Conservation (phyloP, 352 stramenopile species). For the Lagenidium giganteum region DNA sequence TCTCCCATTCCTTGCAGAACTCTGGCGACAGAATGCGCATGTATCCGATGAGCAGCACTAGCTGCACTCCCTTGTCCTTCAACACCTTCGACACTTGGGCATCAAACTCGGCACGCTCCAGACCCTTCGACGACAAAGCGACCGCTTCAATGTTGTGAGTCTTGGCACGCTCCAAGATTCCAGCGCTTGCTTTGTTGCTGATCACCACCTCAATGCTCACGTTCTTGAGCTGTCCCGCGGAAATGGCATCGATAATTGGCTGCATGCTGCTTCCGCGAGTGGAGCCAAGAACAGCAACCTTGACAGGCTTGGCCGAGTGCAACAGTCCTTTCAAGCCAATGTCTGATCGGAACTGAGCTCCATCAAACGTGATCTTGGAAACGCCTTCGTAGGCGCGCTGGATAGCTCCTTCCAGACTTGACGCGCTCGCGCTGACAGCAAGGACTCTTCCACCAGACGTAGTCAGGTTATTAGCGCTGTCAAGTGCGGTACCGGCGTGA, state of each 20-base stretch:
- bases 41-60: slow-evolving; percentile 99
- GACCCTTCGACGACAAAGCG: slow-evolving; percentile 58
- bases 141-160: slow-evolving; percentile 65
- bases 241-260: slow-evolving; percentile 95
- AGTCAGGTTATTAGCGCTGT: slow-evolving; percentile 55
- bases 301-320: slow-evolving; percentile 77
- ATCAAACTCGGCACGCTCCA: slow-evolving; percentile 93
- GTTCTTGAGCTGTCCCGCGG: slow-evolving; percentile 77
- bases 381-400: slow-evolving; percentile 89
- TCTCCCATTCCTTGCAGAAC: slow-evolving; percentile 95
- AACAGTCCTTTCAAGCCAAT: slow-evolving; percentile 95
- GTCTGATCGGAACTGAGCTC: slow-evolving; percentile 95
- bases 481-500: slow-evolving; percentile 95
- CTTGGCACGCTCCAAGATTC: slow-evolving; percentile 94
- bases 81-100: slow-evolving; percentile 92
- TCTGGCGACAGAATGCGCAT: slow-evolving; percentile 98
- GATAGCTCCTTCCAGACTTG: slow-evolving; percentile 90
- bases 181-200: slow-evolving; percentile 92
- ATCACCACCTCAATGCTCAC: slow-evolving; percentile 95
- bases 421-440: slow-evolving; percentile 92
- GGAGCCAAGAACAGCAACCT: slow-evolving; percentile 94
- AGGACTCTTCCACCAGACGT: slow-evolving; percentile 97
- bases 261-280: slow-evolving; percentile 95
- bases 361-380: slow-evolving; percentile 86
- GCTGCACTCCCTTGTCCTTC: slow-evolving; percentile 90